These are phyloP conservation scores for Suhomyces emberorum DNA, from an alignment of 805 yeast species.

Conservation along the genomic window DNA sequence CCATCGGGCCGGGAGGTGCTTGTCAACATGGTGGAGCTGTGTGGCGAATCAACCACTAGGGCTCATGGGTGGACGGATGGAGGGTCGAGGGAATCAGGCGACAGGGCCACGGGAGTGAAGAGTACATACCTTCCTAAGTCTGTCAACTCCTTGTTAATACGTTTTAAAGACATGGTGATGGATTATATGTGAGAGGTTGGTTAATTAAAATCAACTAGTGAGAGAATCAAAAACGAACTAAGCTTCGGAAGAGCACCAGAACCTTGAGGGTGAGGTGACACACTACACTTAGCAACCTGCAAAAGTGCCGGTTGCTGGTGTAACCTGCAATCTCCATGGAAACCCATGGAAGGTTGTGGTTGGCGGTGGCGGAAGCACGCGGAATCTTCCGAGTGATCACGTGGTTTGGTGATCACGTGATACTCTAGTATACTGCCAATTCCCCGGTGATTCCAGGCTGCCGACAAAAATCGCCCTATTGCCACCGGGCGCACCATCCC, in stretches of 20 bases:
- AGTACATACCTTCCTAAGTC: slow-evolving; percentile 86
- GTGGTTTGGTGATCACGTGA: too few relatives aligned
- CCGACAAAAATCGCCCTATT: too few relatives aligned
- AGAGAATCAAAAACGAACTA: slow-evolving; percentile 5
- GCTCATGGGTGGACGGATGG: too few relatives aligned
- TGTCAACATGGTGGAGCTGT: too few relatives aligned
- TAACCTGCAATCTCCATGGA: slow-evolving; percentile 7
- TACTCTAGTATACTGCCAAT: too few relatives aligned
- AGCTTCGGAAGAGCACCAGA: slow-evolving; percentile 4
- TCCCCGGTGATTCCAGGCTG: too few relatives aligned
- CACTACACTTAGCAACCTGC: slow-evolving; percentile 7
- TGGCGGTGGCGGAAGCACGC: background rate
- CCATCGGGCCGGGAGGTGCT: too few relatives aligned
- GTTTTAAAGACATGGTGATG: slow-evolving; percentile 76
- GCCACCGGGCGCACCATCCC: too few relatives aligned
- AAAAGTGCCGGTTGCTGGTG: slow-evolving; percentile 1
- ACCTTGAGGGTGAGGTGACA: slow-evolving; percentile 2
- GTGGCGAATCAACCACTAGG: too few relatives aligned
- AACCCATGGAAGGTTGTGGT: slow-evolving; percentile 7
- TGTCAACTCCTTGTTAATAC: slow-evolving; percentile 92
- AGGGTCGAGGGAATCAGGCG: too few relatives aligned
- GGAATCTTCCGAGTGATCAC: too few relatives aligned
- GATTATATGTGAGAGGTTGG: slow-evolving; percentile 2
- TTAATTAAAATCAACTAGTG: slow-evolving; percentile 5
- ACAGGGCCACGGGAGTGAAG: too few relatives aligned